Base-by-base conservation (phyloP, 768 basidiomycete genomes). In the Mycena metata region DNA sequence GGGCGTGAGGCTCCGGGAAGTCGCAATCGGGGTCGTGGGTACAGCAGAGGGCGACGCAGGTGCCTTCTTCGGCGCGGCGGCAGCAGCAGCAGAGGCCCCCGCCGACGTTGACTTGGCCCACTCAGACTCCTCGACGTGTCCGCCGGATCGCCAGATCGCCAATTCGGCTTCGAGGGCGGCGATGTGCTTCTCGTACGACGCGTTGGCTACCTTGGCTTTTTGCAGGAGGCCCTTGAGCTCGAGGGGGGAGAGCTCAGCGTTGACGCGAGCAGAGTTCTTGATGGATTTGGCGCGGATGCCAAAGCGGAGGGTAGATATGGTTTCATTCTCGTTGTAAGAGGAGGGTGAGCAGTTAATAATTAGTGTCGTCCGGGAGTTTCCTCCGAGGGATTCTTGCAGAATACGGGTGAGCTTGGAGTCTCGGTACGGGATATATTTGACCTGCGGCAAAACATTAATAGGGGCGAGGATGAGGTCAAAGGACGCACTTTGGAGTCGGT, bases 211-310 rank as follows among this genome's bases (percentile, higher is more conserved):
- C 71, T 96, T 91, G 0, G 97, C 93, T 81, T 97, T 98, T 75
- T 90, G 89, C 69, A 99, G 85, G 41, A 98, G 84, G 13, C 89
- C 90, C 79, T 99, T 99, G 82, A 99, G 92, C 76, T 99, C 98
- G 55, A 96, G 84, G 2, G 98, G 97, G 3, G 97, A 95, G 58
- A 99, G 88, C 79, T 99, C 98, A 60, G 96, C 96, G 79, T 99
- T 99, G 82, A 99, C 95, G 51, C 98, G 93, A 68, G 98, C 98
- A 68, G 94, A 95, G 81, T 99, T 99, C 94, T 99, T 99, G 89
- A 99, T 99, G n/a, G 95, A 94, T 82, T 99, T 99, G n/a, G 98
- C 97, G 71, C 98, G 95, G 78, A 99, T 99, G 85, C 98, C 98
- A 79, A 99, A 99, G 26, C 98, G 92, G n/a, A 99, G 89, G 5